These are phyloP conservation scores for Trichoderma pleuroti DNA, from an alignment of 2,329 filamentous ascomycete species.

Conservation along the genomic window DNA sequence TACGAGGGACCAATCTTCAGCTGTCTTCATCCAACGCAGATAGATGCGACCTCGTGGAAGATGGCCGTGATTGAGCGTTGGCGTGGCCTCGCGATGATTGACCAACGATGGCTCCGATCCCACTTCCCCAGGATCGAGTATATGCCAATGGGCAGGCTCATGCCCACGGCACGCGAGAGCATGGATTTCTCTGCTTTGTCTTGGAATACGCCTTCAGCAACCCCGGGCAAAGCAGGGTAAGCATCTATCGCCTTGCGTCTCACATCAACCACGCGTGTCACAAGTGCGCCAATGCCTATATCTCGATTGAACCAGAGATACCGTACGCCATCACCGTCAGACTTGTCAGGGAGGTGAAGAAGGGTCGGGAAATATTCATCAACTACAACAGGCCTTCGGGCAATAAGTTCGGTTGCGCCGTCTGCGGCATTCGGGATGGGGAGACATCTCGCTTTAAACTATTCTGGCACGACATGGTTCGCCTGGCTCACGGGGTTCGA, in stretches of 20 bases:
- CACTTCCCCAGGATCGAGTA: constrained; percentile 20
- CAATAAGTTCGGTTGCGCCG: constrained; percentile 28
- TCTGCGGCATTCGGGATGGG: constrained; percentile 18
- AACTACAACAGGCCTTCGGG: constrained; percentile 30
- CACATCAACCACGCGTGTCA: constrained; percentile 36
- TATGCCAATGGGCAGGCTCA: neutral
- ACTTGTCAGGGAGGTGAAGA: constrained; percentile 21
- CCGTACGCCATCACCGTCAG: constrained; percentile 24
- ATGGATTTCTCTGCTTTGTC: constrained; percentile 23
- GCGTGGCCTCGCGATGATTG: constrained; percentile 2
- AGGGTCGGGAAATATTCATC: constrained; percentile 37
- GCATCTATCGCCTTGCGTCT: constrained; percentile 24
- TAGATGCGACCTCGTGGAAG: neutral
- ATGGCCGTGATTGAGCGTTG: constrained; percentile 19
- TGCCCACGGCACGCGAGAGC: neutral
- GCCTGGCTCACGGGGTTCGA: neutral
- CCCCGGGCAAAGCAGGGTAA: neutral
- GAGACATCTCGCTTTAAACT: neutral
- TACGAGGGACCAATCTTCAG: constrained; percentile 22
- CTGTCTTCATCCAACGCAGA: constrained; percentile 17
- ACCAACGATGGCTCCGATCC: neutral
- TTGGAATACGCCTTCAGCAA: constrained; percentile 28
- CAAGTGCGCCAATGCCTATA: constrained; percentile 28
- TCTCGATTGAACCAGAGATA: constrained; percentile 6
- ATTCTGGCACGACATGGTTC: neutral